These are phyloP conservation scores for Zizania palustris DNA, from an alignment of 202 grass and related monocot species.

Conservation along the genomic window DNA sequence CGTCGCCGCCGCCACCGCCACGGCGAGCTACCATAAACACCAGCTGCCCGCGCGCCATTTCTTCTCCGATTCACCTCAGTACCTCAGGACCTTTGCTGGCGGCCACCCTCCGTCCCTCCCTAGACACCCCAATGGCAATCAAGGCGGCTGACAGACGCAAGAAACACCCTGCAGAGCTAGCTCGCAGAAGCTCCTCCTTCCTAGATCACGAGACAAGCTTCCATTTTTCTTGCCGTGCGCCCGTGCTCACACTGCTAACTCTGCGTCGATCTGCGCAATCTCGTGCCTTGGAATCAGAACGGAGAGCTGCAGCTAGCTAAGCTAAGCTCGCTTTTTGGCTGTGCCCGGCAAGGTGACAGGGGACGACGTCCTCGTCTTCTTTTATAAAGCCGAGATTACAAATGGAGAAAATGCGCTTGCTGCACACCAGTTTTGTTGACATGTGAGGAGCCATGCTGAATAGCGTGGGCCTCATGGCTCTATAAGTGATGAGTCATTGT, in stretches of 20 bases:
- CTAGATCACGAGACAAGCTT: background rate
- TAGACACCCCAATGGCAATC: too few species aligned
- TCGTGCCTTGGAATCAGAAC: background rate
- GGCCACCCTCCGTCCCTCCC: too few species aligned
- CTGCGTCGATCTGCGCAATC: too few species aligned
- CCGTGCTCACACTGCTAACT: background rate
- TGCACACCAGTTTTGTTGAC: too few species aligned
- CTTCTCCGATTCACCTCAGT: too few species aligned
- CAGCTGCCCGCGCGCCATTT: slow-evolving; percentile 26
- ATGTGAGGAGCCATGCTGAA: too few species aligned
- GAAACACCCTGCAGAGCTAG: background rate
- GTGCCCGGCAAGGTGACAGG: slow-evolving; percentile 26
- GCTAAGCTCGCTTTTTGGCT: slow-evolving; percentile 35
- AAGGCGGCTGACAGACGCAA: background rate
- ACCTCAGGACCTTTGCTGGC: too few species aligned
- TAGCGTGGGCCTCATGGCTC: too few species aligned
- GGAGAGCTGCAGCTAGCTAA: background rate
- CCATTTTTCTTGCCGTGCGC: background rate
- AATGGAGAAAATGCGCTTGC: too few species aligned
- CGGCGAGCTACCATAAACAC: slow-evolving; percentile 6
- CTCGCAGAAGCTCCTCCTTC: background rate
- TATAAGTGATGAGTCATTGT: too few species aligned
- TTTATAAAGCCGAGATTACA: slow-evolving; percentile 35
- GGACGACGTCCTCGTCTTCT: background rate
- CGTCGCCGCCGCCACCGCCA: background rate